Conservation (phyloP, 1,284 basidiomycete genomes). For the Papiliotrema nemorosa region DNA sequence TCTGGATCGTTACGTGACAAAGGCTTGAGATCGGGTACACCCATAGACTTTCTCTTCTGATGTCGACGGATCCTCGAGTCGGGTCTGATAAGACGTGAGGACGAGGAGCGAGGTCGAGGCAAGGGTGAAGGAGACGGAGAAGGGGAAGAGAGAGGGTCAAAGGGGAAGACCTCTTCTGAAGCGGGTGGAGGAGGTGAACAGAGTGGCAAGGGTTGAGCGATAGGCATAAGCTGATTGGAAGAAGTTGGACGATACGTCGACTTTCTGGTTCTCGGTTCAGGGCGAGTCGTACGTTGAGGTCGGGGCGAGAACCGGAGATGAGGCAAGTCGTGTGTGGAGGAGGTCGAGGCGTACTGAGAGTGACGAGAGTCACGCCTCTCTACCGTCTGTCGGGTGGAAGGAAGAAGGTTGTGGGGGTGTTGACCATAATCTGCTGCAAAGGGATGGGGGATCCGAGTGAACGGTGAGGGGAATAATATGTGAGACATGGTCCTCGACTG, state of each 20-base stretch:
- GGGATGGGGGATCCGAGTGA: not conserved
- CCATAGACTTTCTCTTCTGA: not conserved
- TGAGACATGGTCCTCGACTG: not conserved
- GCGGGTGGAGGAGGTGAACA: not conserved
- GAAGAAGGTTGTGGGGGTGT: not conserved
- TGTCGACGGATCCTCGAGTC: not conserved
- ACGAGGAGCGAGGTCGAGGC: not conserved
- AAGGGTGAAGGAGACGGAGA: not conserved
- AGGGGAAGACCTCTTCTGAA: not conserved
- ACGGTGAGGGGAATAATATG: not conserved
- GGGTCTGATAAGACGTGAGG: not conserved
- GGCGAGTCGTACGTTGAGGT: not conserved
- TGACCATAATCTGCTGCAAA: not conserved
- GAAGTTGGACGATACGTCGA: not conserved
- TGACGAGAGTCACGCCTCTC: not conserved
- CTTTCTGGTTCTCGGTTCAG: not conserved
- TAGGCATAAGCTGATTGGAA: not conserved
- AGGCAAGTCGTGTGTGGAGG: not conserved
- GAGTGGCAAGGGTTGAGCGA: not conserved
- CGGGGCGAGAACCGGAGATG: not conserved
- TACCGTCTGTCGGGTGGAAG: not conserved
- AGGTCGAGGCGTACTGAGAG: not conserved
- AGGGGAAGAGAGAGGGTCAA: not conserved
- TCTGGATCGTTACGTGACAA: slow-evolving; percentile 14
- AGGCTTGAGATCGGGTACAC: not conserved